Base-by-base conservation (phyloP, 2,329 filamentous ascomycete species). In the Phaeosphaeriaceae sp. region DNA sequence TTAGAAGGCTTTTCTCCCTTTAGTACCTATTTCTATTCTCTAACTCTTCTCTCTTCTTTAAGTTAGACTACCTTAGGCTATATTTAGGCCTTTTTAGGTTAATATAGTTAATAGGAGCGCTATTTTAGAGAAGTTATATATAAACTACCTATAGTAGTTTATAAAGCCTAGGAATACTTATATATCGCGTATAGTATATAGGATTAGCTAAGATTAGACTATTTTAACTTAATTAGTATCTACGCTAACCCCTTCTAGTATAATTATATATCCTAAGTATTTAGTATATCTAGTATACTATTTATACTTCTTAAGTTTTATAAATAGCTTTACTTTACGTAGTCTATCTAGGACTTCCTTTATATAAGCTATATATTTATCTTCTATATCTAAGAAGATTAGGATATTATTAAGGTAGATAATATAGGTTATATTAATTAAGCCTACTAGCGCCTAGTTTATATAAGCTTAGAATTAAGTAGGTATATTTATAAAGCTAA, bases 261-360 rank as follows among this genome's bases (percentile, higher is more conserved):
- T 35, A 21, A 50, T 30, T 3, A 48, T 38, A 39, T 42, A 48
- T 4, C 33, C 23, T 23, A 48, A 18, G 20, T 34, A 49, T 16
- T 44, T 35, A 32, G 13, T 45, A 28, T 34, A 18, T 23, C 32
- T 21, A n/a, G 29, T 42, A 37, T 42, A 36, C 15, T 42, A 48
- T 17, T 48, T 39, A 39, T 17, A 42, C 28, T 48, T 48, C 9
- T 15, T 45, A 20, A 45, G 35, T n/a, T 45, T 45, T 34, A 45
- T 30, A 33, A 30, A 45, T 37, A 45, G 23, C 34, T 45, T 45
- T 29, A 29, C 18, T 28, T 45, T 30, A n/a, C 16, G 9, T 26
- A 46, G 18, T 20, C 20, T 40, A 7, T 34, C 7, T 33, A 46
- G 18, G 20, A 46, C 17, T 15, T 40, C 16, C n/a, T 40, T 40